Evolutionary conservation across 192 early-diverging fungal species (phyloP).

Genomic region (Physocladia obscura): DNA sequence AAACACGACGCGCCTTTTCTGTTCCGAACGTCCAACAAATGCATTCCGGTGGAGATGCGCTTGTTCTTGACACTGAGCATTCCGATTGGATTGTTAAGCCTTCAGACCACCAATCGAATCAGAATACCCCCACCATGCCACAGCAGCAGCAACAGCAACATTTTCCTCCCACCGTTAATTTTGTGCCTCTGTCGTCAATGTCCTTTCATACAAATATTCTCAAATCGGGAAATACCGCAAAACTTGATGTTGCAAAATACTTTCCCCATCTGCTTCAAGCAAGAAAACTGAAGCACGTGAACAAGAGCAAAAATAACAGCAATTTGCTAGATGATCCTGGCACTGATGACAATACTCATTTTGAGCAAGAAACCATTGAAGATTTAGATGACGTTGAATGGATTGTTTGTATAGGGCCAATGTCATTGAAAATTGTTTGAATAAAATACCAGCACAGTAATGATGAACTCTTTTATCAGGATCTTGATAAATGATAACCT

Average conservation of each 20-base stretch:
- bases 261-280: not conserved
- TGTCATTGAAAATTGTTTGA: not conserved
- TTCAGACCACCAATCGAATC: no score
- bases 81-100: constrained; percentile 16
- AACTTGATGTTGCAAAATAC: not conserved
- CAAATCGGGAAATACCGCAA: not conserved
- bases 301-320: not conserved
- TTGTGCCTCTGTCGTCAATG: not conserved
- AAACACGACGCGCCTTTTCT: not conserved
- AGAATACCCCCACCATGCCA: no score
- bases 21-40: constrained; percentile 15
- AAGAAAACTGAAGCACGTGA: not conserved
- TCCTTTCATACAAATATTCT: constrained; percentile 8
- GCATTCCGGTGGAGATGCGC: not conserved
- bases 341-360: not conserved
- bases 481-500: not conserved
- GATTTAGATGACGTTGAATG: not conserved
- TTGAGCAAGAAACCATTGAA: not conserved
- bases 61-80: constrained; percentile 16
- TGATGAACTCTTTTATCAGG: not conserved
- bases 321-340: not conserved
- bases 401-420: constrained; percentile 20
- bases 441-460: not conserved
- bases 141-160: not conserved
- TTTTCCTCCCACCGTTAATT: not conserved